Conservation (phyloP, 306 rosid species). For the Astragalus glycyphyllos region DNA sequence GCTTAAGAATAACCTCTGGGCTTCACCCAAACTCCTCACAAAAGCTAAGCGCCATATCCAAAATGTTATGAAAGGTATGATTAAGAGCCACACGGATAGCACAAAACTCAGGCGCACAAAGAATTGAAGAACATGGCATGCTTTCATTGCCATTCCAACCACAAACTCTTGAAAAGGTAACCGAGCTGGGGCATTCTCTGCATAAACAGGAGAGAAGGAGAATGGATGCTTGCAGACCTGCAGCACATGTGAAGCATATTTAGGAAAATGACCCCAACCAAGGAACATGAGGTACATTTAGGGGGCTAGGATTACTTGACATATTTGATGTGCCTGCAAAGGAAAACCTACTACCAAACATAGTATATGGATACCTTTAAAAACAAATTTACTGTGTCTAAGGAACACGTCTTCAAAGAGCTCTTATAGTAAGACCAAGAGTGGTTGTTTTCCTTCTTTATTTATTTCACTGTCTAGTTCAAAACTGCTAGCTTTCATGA, state of each 20-base stretch:
- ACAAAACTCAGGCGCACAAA: constrained; percentile 94
- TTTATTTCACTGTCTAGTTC: constrained; percentile 10
- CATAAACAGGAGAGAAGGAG: constrained; percentile 97
- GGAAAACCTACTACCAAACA: constrained; percentile 23
- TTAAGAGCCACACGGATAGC: constrained; percentile 95
- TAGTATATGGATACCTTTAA: constrained; percentile 9
- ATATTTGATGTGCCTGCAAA: constrained; percentile 1
- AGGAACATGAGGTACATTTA: neutral
- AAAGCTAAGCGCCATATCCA: constrained; percentile 99
- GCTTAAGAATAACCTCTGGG: constrained; percentile 90
- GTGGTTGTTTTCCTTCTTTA: neutral
- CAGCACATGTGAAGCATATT: constrained; percentile 39
- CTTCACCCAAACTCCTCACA: constrained; percentile 96
- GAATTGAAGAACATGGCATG: constrained; percentile 96
- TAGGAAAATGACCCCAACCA: neutral
- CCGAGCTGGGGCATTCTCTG: constrained; percentile 94
- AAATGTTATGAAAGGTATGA: constrained; percentile 95
- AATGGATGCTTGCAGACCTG: constrained; percentile 99
- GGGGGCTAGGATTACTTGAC: neutral
- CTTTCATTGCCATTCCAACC: constrained; percentile 98
- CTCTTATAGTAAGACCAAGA: constrained; percentile 21
- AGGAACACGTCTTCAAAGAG: constrained; percentile 2
- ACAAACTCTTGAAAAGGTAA: constrained; percentile 97
- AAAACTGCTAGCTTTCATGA: constrained; percentile 7
- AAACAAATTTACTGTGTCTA: constrained; percentile 8